Evolutionary conservation across 2,329 filamentous ascomycete genomes (phyloP).

Genomic region (Paraconiothyrium brasiliense): DNA sequence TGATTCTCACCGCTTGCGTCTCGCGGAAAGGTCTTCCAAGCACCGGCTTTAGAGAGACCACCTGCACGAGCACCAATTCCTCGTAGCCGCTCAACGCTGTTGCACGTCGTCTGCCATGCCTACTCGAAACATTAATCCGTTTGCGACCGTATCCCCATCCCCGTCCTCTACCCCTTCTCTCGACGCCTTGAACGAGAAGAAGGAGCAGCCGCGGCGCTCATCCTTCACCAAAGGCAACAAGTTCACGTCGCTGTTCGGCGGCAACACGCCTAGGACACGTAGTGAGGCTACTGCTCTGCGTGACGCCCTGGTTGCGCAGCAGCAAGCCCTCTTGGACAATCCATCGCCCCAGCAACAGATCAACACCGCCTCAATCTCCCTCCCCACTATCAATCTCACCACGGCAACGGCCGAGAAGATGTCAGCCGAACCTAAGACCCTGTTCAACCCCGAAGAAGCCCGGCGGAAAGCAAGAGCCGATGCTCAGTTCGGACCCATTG

Average conservation of each 20-base stretch:
- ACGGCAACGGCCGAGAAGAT: constrained; percentile 81
- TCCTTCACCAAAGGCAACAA: constrained; percentile 70
- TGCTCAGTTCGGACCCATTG: constrained; percentile 89
- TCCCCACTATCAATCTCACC: constrained; percentile 92
- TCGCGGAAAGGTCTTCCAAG: constrained; percentile 12
- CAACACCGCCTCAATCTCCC: constrained; percentile 75
- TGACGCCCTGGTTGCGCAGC: constrained; percentile 68
- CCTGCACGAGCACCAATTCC: constrained; percentile 11
- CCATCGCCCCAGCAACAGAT: constrained; percentile 72
- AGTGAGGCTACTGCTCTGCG: constrained; percentile 69
- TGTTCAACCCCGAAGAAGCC: constrained; percentile 87
- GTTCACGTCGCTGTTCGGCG: constrained; percentile 84
- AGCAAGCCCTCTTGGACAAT: constrained; percentile 69
- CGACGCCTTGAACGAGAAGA: constrained; percentile 64
- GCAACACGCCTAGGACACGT: constrained; percentile 79
- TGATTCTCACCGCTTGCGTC: constrained; percentile 29
- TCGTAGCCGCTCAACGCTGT: constrained; percentile 8
- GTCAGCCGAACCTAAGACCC: constrained; percentile 77
- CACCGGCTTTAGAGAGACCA: constrained; percentile 2
- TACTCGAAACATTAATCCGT: constrained; percentile 68
- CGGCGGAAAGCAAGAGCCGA: constrained; percentile 79
- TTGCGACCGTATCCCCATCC: constrained; percentile 62
- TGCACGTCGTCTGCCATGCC: constrained; percentile 61
- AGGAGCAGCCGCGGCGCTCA: constrained; percentile 58
- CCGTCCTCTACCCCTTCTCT: constrained; percentile 57